Evolutionary conservation across 768 basidiomycete genomes (phyloP), one percentile per base, ranked within the genome.

Genomic region (Lentinula lateritia): DNA sequence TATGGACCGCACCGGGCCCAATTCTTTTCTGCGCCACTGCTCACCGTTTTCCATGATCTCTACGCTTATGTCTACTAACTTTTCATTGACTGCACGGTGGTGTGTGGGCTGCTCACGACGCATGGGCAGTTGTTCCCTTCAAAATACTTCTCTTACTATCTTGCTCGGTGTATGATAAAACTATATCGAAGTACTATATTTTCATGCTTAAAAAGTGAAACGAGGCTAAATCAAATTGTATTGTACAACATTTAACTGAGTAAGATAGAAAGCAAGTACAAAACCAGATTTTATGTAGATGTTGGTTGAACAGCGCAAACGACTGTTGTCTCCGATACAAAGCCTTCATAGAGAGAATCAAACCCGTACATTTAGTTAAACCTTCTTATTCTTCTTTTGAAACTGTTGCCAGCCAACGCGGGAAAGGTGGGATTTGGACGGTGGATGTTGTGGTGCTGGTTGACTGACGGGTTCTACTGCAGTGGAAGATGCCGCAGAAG

Each of bases 391-490:
- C 46, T 74, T 73, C 60, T 78, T 79, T 62, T 82, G 79, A 62
- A 83, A 87, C 59, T 85, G 80, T 69, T 86, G 83, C 86, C 86
- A 87, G 43, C 78, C 82, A 23, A 80, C 78, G 52, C 75, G 75
- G 16, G 69, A 65, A 15, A 76, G 75, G 52, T 75, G 74, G 12
- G 73, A 66, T 52, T 68, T 68, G 38, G 66, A 63, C 32, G 63
- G 38, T 5, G 66, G 18, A 46, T 13, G 58, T 39, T 28, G 54
- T 5, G 50, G 43, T 10, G 34, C 6, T 48, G 55, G 58, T 35
- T 35, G 38, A 12, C 5, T 50, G 8, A 18, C 15, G 34, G 46
- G 32, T 16, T 16, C 57, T 18, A 38, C 34, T 20, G 42, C 7
- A 13, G 69, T 67, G 5, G 69, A 67, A 57, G 70, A 69, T 74